phyloP scores from a whole-genome alignment of 2,329 filamentous ascomycete genomes.

The Botrytis porri region DNA sequence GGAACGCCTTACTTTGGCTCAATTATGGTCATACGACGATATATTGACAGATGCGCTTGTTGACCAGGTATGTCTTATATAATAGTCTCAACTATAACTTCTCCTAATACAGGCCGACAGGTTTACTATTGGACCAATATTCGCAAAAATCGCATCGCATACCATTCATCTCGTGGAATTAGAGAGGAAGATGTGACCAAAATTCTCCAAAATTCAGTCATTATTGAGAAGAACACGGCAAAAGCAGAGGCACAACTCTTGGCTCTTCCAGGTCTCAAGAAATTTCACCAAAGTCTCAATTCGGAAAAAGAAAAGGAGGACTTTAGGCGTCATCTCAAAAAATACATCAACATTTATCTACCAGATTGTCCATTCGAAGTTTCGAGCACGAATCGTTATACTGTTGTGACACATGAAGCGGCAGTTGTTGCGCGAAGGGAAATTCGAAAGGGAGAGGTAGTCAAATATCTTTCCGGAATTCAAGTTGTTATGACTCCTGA shows the following conservation, averaged over 20 bases:
- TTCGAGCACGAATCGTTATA: conserved; percentile 90
- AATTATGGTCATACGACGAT: conserved; percentile 92
- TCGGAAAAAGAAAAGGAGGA: conserved; percentile 80
- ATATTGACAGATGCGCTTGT: conserved; percentile 92
- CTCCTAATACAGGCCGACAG: conserved; percentile 45
- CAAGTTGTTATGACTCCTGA: conserved; percentile 90
- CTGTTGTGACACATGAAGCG: conserved; percentile 84
- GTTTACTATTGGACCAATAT: conserved; percentile 96
- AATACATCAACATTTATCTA: conserved; percentile 89
- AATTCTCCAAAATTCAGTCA: conserved; percentile 62
- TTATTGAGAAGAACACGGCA: conserved; percentile 69
- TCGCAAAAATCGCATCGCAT: conserved; percentile 87
- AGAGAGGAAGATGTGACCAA: conserved; percentile 60
- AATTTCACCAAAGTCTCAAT: conserved; percentile 65
- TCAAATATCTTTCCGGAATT: conserved; percentile 89
- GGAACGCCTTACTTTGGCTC: conserved; percentile 77
- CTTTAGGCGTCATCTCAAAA: conserved; percentile 79
- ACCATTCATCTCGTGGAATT: conserved; percentile 78
- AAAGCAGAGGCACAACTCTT: conserved; percentile 72
- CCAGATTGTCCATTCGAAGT: conserved; percentile 96
- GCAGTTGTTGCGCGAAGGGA: conserved; percentile 75
- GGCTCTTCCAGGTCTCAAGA: conserved; percentile 67
- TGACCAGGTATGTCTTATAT: conserved; percentile 70
- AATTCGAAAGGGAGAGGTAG: conserved; percentile 77
- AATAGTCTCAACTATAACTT: background rate